Base-by-base conservation (phyloP, 805 yeast species). In the Starmerella floricola region DNA sequence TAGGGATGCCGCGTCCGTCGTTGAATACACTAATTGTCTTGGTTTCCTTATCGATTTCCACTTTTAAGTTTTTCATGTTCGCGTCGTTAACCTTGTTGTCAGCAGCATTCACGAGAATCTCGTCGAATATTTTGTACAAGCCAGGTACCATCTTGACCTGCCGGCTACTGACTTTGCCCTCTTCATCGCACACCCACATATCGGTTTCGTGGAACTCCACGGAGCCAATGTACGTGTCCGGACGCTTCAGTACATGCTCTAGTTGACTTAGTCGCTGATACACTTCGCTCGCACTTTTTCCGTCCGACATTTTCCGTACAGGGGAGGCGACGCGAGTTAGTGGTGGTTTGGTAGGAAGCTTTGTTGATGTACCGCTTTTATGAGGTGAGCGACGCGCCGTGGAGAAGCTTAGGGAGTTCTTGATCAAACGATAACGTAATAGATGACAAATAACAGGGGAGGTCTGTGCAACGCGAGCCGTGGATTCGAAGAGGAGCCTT, bases 31-130 rank as follows among this genome's bases (percentile, higher is more conserved):
- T 75, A 34, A 91, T 82, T 16, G 72, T 56, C 57, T 85, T 85
- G 39, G 71, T 68, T 45, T 79, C 95, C 3, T 78, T 68, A 53
- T 83, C 79, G 43, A 91, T 84, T 31, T 64, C 71, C n/a, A 91
- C 97, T 43, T 76, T 83, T 48, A 91, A 74, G 53, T 72, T 76
- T 52, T 76, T 81, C 99, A 91, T 91, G 8, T 72, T 52, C 1
- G 95, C 85, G 59, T 91, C 99, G 53, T 97, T 75, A 47, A 88
- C 88, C 65, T 91, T 91, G 67, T 91, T 91, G 63, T 91, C 99
- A 12, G 99, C 99, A 5, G 99, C 97, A 61, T 91, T 91, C 41
- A 91, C 99, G 48, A 91, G 67, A 45, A 91, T 87, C 64, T 91
- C 99, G 62, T 91, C 99, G 59, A 91, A 91, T 42, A 91, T 88